Base-by-base conservation (phyloP, 164 flowering plant genomes). In the Litsea cubeba region DNA sequence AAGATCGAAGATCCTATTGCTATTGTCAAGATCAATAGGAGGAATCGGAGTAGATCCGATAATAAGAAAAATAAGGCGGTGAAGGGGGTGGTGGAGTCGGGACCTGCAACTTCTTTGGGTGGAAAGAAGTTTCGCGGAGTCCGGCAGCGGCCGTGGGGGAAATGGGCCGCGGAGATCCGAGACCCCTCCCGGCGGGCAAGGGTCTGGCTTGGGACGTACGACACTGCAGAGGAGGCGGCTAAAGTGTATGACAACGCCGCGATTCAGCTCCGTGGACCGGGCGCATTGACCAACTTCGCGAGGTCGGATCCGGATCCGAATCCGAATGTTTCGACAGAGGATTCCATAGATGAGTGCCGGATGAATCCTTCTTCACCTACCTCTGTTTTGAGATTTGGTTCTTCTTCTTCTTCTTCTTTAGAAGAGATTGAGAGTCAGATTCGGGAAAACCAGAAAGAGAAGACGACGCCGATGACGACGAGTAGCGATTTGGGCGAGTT, bases 81-180 rank as follows among this genome's bases (percentile, higher is more conserved):
- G 28, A 26, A 26, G 3, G 28, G 3, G 3, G 2, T 30, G 35
- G 6, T 2, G 35, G 35, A 30, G 5, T 3, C 35, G 35, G 5
- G 5, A 30, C 35, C 35, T 5, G 5, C 35, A 5, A 30, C 35
- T 30, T 30, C 35, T 30, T 4, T 30, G 6, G 5, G 5, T 30
- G 35, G 5, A 30, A 83, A 71, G 83, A 93, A 90, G 87, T 91
- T 82, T 72, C 82, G 95, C 0, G 98, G 98, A 0, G 98, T 93
- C 1, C 74, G 98, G 50, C 93, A 83, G 63, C 80, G 98, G 71
- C 92, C 93, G 1, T 93, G 98, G 97, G 98, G 97, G 0, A 93
- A 93, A 76, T 93, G 94, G 93, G 97, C 96, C 6, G 96, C 97
- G 0, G 97, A 93, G 85, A 93, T 93, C 71, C 77, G 97, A 46